Conservation (phyloP, 305 asterid species). For the Plantago lanceolata region DNA sequence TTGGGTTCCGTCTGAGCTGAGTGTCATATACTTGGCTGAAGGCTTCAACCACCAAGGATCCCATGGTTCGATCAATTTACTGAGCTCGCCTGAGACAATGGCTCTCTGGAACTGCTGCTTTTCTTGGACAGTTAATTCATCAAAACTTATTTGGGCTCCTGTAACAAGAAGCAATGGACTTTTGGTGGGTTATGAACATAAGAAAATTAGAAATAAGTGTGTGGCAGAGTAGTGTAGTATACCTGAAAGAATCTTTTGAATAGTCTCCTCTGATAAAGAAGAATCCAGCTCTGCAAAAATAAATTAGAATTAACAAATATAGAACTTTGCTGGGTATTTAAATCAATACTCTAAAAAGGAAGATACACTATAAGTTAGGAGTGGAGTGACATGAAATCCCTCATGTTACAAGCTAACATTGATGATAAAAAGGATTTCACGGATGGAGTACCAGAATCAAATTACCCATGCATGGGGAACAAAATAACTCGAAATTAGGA, state of each 20-base stretch:
- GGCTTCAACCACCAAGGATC: constrained; percentile 91
- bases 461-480: neutral
- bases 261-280: constrained; percentile 62
- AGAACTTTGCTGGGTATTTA: constrained; percentile 5
- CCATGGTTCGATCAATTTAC: constrained; percentile 84
- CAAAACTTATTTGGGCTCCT: constrained; percentile 49
- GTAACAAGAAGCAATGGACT: constrained; percentile 4
- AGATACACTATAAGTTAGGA: neutral
- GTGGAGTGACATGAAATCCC: too few species aligned
- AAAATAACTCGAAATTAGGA: neutral
- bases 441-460: too few species aligned
- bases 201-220: constrained; percentile 5
- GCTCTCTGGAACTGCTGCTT: constrained; percentile 62
- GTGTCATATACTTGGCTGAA: constrained; percentile 56
- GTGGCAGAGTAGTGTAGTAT: constrained; percentile 22
- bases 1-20: constrained; percentile 58
- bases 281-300: constrained; percentile 42
- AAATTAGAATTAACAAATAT: constrained; percentile 3
- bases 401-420: too few species aligned
- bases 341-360: neutral
- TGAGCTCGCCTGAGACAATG: constrained; percentile 75
- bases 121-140: constrained; percentile 65
- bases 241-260: constrained; percentile 80
- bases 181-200: neutral
- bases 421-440: too few species aligned